Evolutionary conservation across 257 asterid genomes (phyloP), one percentile per base, ranked within the genome.

Genomic region (Coffea eugenioides): DNA sequence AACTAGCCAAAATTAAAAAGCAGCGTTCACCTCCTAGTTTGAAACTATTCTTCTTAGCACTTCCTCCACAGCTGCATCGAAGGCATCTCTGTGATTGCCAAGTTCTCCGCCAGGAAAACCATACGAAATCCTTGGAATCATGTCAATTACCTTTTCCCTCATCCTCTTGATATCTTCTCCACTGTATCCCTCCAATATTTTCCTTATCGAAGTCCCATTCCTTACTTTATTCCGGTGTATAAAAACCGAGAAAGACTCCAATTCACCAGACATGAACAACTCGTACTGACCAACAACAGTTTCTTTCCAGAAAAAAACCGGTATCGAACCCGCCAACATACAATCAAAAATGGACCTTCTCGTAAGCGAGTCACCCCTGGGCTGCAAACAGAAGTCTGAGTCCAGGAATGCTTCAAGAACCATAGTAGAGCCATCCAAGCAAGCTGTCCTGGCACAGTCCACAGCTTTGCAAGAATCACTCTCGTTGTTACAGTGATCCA

Each of bases 381-480:
- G 97, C 89, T 93, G 93, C 83, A 93, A 39, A 49, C 97, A 93
- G 76, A 93, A 93, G 5, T 90, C 87, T 0, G 97, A 89, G 20
- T 80, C 90, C 82, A 93, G 51, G 25, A 88, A 62, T 0, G 97
- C 80, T 54, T 78, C 75, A 46, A 88, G 77, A 20, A 75, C 80
- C 66, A 65, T 83, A 4, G 90, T 80, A 8, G 89, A 54, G 25
- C 90, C 88, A 13, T 79, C 88, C 27, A 71, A 31, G 72, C 97
- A 93, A 15, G 81, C 87, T 16, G 82, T 78, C 49, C 81, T 87
- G 15, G 89, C 85, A 52, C 97, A 93, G 41, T 93, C 97, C 21
- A 91, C 92, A 13, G 86, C 80, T 39, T 78, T 80, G 77, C 97
- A 88, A 15, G 82, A 76, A 14, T 65, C 80, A 7, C 88, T 64